Base-by-base conservation (phyloP, 192 early-diverging fungal genomes). In the Coemansia sp. region DNA sequence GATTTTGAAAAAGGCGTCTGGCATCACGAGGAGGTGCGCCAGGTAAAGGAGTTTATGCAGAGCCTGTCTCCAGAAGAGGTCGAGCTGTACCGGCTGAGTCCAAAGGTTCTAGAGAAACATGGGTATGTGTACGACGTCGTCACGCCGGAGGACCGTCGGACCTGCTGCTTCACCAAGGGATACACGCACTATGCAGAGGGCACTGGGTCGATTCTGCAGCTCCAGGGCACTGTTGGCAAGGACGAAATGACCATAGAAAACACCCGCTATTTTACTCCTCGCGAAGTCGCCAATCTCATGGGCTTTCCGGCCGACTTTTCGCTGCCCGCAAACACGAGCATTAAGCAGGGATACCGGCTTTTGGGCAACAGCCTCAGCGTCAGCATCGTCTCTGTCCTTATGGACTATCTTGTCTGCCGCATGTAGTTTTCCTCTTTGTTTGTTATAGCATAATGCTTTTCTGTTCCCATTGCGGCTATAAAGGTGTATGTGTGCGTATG, bases 341-440 rank as follows among this genome's bases (percentile, higher is more conserved):
- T 84, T 16, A 87, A 85, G 60, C 96, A 98, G 67, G 69, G 82
- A 48, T 97, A 93, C 63, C 75, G 87, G n/a, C 82, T 94, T 30
- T 72, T 98, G 11, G 96, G 96, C 2, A 98, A 98, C 65, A 92
- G 90, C 30, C 83, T 98, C 19, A 98, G 90, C 61, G 89, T 92
- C 46, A 84, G 78, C 48, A 87, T 97, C 1, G 91, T 97, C 0
- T 78, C 88, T 0, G 80, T 86, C 55, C 67, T 98, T 59, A 87
- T 96, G 68, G 75, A 80, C 63, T 89, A 89, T 58, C 69, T 93
- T 18, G 52, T 90, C 11, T 39, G 48, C 20, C 73, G 69, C n/a
- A 81, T 81, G 78, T 75, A 72, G 39, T 22, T 28, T 18, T 55
- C 23, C 6, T 28, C n/a, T 14, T 28, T 6, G 11, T n/a, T 55